Percentiles rank a stretch among this genome's conserved stretches.
These are phyloP conservation scores for Candida nitratophila DNA, from an alignment of 805 yeast species.

Conservation along the genomic window DNA sequence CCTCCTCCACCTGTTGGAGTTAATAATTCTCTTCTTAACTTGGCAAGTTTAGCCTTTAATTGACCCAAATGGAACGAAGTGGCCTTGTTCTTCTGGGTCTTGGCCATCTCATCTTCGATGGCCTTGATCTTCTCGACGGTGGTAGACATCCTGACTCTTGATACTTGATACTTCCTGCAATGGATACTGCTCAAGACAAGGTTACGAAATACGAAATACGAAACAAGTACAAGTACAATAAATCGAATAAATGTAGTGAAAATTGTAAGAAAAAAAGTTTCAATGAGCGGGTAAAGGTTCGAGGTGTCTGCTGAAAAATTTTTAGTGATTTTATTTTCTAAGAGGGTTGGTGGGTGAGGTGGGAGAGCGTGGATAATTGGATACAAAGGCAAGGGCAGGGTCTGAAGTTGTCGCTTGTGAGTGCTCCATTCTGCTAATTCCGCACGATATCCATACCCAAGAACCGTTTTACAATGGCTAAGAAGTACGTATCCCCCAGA, in stretches of 20 bases:
- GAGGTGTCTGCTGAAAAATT: conserved; percentile 13
- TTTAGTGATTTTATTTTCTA: conserved; percentile 1
- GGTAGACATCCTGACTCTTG: conserved; percentile 23
- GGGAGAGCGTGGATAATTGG: neutral
- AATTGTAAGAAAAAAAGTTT: neutral
- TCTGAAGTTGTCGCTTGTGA: too few relatives aligned
- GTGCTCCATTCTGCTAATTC: too few relatives aligned
- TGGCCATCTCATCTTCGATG: conserved; percentile 97
- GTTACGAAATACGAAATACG: too few relatives aligned
- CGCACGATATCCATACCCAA: too few relatives aligned
- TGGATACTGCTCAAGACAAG: too few relatives aligned
- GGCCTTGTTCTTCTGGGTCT: conserved; percentile 96
- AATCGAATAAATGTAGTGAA: too few relatives aligned
- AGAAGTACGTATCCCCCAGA: conserved; percentile 31
- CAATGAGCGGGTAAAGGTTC: conserved; percentile 9
- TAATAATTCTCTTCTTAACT: conserved; percentile 84
- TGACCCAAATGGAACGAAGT: conserved; percentile 97
- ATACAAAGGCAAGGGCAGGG: too few relatives aligned
- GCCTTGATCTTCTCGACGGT: conserved; percentile 72
- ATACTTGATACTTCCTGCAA: neutral
- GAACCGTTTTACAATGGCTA: conserved; percentile 41
- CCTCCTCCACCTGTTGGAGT: conserved; percentile 68
- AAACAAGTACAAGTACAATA: too few relatives aligned
- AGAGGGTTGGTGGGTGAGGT: too few relatives aligned
- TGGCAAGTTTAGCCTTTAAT: conserved; percentile 92